Conservation (phyloP, 306 rosid genomes). For the Cicer cuneatum region DNA sequence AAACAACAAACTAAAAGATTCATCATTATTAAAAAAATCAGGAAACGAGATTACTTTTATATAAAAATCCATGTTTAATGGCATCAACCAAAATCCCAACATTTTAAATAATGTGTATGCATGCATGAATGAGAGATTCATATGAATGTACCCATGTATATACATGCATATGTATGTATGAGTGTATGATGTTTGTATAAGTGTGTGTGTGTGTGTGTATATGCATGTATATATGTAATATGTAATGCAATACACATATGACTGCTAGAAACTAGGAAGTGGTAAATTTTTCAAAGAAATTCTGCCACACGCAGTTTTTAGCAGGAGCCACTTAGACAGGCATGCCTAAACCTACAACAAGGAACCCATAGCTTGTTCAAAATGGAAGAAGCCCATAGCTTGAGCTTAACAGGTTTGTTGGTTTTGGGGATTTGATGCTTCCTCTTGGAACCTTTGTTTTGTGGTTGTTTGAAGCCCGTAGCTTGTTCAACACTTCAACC, state of each 20-base stretch:
- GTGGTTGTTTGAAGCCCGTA: constrained; percentile 2
- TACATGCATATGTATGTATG: too few species aligned
- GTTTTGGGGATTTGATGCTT: background rate
- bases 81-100: constrained; percentile 23
- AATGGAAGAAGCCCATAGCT: too few species aligned
- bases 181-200: too few species aligned
- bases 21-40: constrained; percentile 26
- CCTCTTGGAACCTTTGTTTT: constrained; percentile 1
- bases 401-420: background rate
- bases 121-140: background rate
- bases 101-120: background rate
- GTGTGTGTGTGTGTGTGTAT: too few species aligned
- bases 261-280: background rate
- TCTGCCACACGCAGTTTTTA: constrained; percentile 12
- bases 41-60: constrained; percentile 15
- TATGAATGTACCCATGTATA: background rate
- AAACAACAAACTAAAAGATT: constrained; percentile 7
- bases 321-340: constrained; percentile 18
- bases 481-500: background rate
- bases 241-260: constrained; percentile 12
- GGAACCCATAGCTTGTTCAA: too few species aligned
- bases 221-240: too few species aligned
- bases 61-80: constrained; percentile 24
- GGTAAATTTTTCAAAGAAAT: background rate
- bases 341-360: constrained; percentile 7